phyloP scores from a whole-genome alignment of 75 land plant species.

The Picea glauca region DNA sequence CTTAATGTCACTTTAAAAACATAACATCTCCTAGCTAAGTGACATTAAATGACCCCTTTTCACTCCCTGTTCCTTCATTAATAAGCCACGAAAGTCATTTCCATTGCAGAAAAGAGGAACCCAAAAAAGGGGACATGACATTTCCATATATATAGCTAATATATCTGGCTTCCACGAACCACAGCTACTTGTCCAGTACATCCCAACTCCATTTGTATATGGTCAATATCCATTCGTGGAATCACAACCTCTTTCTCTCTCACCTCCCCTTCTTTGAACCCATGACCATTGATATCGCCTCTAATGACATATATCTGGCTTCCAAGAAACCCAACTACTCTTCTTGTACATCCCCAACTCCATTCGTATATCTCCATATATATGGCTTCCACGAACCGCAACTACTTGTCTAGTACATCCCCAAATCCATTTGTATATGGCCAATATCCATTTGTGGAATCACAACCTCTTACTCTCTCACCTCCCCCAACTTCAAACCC shows the following conservation, averaged over 20 bases:
- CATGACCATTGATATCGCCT: neutral
- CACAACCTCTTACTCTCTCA: conserved; percentile 2
- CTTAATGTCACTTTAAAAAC: too few relatives aligned
- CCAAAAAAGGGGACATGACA: too few relatives aligned
- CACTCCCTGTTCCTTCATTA: too few relatives aligned
- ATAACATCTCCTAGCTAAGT: too few relatives aligned
- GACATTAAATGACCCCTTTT: too few relatives aligned
- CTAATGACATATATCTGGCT: too few relatives aligned
- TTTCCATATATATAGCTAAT: too few relatives aligned
- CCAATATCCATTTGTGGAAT: neutral
- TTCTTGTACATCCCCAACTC: too few relatives aligned
- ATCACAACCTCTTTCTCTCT: neutral
- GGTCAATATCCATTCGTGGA: conserved; percentile 1
- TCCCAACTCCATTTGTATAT: conserved; percentile 14
- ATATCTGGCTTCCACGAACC: conserved; percentile 55
- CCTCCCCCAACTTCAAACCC: conserved; percentile 16
- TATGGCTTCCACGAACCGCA: conserved; percentile 63
- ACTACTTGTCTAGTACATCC: conserved; percentile 21
- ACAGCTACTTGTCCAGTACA: conserved; percentile 27
- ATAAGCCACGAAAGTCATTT: too few relatives aligned
- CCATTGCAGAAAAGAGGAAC: too few relatives aligned
- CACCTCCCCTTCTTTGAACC: conserved; percentile 16
- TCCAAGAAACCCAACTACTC: too few relatives aligned
- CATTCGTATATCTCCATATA: too few relatives aligned
- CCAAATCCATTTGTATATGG: conserved; percentile 13